These are phyloP conservation scores for Xylaria palmicola DNA, from an alignment of 495 filamentous ascomycete species.

Conservation along the genomic window DNA sequence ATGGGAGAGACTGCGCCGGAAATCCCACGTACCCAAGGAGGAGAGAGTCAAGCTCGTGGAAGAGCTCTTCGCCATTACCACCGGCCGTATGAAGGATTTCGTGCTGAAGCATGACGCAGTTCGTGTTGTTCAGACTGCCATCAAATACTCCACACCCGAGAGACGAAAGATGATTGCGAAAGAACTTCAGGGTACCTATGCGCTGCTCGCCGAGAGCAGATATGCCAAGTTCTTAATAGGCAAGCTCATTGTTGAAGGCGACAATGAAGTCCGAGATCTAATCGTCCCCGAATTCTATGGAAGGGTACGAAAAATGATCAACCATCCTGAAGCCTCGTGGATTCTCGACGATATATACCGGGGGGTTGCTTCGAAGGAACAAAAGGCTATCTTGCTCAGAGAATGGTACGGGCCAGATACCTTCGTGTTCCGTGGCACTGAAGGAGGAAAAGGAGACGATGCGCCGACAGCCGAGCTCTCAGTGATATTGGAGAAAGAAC, in stretches of 20 bases:
- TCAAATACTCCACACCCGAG: constrained; percentile 87
- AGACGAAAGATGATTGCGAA: constrained; percentile 83
- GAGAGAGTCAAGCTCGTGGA: constrained; percentile 82
- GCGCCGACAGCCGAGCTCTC: constrained; percentile 55
- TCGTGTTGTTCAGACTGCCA: constrained; percentile 87
- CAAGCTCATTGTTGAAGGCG: constrained; percentile 88
- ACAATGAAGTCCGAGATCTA: constrained; percentile 76
- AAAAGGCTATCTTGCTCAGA: constrained; percentile 77
- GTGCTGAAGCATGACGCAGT: constrained; percentile 98
- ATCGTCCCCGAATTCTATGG: constrained; percentile 95
- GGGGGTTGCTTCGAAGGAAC: constrained; percentile 74
- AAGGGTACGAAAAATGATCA: constrained; percentile 84
- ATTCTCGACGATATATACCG: constrained; percentile 97
- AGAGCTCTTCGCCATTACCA: constrained; percentile 88
- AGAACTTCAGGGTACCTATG: constrained; percentile 85
- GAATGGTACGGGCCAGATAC: constrained; percentile 99
- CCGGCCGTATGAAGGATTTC: constrained; percentile 85
- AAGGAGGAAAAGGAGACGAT: constrained; percentile 45
- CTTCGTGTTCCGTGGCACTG: constrained; percentile 66
- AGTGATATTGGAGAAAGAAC: constrained; percentile 67
- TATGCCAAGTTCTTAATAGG: constrained; percentile 97
- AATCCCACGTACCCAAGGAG: constrained; percentile 82
- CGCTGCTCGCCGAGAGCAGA: constrained; percentile 81
- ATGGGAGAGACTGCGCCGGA: constrained; percentile 90
- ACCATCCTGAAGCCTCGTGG: constrained; percentile 93